Conservation (phyloP, 345 rosid genomes). For the Pelargonium nanum region DNA sequence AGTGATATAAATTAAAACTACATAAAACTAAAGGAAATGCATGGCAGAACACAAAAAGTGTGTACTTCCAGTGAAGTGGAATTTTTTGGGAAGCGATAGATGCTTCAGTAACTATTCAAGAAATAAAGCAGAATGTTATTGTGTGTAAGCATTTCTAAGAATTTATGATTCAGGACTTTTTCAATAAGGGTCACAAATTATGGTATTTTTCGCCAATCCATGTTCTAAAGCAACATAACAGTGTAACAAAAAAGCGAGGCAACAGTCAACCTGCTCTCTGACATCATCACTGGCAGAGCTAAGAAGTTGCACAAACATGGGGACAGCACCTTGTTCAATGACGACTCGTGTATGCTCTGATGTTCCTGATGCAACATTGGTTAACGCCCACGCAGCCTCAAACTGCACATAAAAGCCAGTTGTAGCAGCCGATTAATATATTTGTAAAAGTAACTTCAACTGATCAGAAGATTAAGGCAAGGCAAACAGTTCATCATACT, state of each 20-base stretch:
- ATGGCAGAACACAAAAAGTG: too few relatives aligned
- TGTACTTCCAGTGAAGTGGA: too few relatives aligned
- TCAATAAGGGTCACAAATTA: too few relatives aligned
- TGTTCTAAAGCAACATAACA: neutral
- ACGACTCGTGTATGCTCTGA: slow-evolving; percentile 77
- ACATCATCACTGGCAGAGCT: slow-evolving; percentile 77
- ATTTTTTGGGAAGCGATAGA: too few relatives aligned
- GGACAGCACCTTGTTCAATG: slow-evolving; percentile 72
- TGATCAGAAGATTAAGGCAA: slow-evolving; percentile 10
- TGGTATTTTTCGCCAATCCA: too few relatives aligned
- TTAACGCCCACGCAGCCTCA: slow-evolving; percentile 91
- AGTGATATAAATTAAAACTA: too few relatives aligned
- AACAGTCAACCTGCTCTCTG: slow-evolving; percentile 60
- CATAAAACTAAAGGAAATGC: too few relatives aligned
- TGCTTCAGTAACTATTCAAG: too few relatives aligned
- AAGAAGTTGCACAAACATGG: slow-evolving; percentile 70
- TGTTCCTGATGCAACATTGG: slow-evolving; percentile 85
- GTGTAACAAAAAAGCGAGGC: neutral
- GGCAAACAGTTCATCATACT: slow-evolving; percentile 18
- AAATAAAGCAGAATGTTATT: too few relatives aligned
- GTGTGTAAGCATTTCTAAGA: too few relatives aligned
- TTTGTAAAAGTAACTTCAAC: neutral
- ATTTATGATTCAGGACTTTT: too few relatives aligned
- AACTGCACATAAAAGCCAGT: slow-evolving; percentile 33
- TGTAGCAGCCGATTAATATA: neutral